Conservation (phyloP, 345 rosid genomes). For the Eucalyptus regnans region DNA sequence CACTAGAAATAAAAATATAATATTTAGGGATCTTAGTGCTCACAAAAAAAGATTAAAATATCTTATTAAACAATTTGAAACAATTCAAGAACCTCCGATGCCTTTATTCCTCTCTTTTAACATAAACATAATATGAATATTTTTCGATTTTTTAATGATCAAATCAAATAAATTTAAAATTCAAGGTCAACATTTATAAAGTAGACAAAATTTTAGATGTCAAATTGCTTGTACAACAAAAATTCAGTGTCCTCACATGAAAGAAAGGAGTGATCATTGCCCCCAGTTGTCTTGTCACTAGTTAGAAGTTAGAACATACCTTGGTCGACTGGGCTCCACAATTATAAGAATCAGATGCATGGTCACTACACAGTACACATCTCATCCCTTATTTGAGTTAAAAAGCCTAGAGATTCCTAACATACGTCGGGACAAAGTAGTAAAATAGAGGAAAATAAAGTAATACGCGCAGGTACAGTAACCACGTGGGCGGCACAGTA, state of each 20-base stretch:
- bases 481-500: background rate
- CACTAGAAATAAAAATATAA: background rate
- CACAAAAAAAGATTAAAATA: background rate
- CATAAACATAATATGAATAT: background rate
- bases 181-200: background rate
- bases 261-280: too few species aligned
- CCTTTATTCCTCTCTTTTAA: background rate
- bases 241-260: background rate
- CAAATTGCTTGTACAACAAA: background rate
- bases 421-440: background rate
- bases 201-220: background rate
- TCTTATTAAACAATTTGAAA: background rate
- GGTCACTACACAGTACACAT: background rate
- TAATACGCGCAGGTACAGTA: background rate
- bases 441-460: background rate
- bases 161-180: background rate
- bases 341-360: background rate
- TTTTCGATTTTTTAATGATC: background rate
- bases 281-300: too few species aligned
- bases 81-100: fast-evolving
- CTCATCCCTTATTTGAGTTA: background rate
- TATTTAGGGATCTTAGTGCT: background rate
- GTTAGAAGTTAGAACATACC: background rate
- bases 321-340: background rate
- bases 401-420: background rate